Evolutionary conservation across 1,139 yeast species (phyloP).

Genomic region (Sugiyamaella neomexicana): DNA sequence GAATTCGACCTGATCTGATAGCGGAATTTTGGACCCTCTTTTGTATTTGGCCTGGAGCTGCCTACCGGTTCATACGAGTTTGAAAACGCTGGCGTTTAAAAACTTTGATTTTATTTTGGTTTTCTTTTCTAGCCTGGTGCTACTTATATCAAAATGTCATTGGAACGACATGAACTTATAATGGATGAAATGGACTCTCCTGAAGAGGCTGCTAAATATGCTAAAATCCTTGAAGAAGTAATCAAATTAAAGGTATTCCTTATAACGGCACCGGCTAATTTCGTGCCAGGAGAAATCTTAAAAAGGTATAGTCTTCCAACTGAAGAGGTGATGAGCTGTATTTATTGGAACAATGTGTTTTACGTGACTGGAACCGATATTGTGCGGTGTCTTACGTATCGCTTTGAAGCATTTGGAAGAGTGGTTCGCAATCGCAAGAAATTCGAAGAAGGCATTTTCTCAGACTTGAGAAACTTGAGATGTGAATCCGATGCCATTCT

Average conservation of each 20-base stretch:
- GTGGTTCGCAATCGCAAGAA: slow-evolving; percentile 82
- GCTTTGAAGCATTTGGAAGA: slow-evolving; percentile 89
- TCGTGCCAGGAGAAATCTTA: slow-evolving; percentile 88
- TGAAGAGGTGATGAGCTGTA: slow-evolving; percentile 89
- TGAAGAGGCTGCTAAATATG: slow-evolving; percentile 25
- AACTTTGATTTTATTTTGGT: too few species aligned
- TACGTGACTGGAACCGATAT: slow-evolving; percentile 96
- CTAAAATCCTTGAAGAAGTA: slow-evolving; percentile 26
- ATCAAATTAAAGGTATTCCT: slow-evolving; percentile 60
- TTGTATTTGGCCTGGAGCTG: too few species aligned
- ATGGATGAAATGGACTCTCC: slow-evolving; percentile 18
- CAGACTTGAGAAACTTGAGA: slow-evolving; percentile 83
- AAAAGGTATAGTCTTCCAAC: slow-evolving; percentile 81
- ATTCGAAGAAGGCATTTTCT: slow-evolving; percentile 94
- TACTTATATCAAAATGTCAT: background rate
- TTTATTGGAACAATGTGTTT: slow-evolving; percentile 86
- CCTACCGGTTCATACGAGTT: too few species aligned
- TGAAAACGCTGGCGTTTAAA: slow-evolving; percentile 11
- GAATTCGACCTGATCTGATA: too few species aligned
- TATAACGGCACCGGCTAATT: slow-evolving; percentile 91
- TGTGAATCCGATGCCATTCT: slow-evolving; percentile 86
- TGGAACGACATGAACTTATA: slow-evolving; percentile 15
- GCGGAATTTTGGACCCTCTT: too few species aligned
- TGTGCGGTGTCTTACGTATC: slow-evolving; percentile 84
- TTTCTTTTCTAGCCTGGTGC: slow-evolving; percentile 8